phyloP scores from a whole-genome alignment of 2,329 filamentous ascomycete species.

The Sporothrix brasiliensis region DNA sequence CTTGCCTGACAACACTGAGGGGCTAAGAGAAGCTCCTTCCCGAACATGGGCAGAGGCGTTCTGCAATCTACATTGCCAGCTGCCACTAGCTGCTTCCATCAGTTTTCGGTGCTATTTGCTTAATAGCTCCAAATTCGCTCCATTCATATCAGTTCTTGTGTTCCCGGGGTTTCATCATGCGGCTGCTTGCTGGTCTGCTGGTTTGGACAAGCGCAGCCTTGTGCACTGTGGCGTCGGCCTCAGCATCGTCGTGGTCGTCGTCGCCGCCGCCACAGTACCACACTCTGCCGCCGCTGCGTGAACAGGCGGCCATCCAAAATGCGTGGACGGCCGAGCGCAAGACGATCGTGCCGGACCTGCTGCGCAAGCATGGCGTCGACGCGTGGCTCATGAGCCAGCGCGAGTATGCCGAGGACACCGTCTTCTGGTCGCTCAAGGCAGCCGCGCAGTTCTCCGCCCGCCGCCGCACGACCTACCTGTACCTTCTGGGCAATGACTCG shows the following conservation, averaged over 20 bases:
- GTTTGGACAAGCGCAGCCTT: slow-evolving; percentile 15
- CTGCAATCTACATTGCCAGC: slow-evolving; percentile 7
- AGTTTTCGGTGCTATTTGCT: background rate
- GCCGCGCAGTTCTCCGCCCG: slow-evolving; percentile 53
- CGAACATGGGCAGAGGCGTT: slow-evolving; percentile 8
- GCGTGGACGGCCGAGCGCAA: slow-evolving; percentile 50
- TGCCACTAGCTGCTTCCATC: slow-evolving; percentile 16
- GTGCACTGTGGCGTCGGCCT: background rate
- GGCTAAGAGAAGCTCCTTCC: slow-evolving; percentile 15
- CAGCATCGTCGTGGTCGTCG: background rate
- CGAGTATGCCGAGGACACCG: slow-evolving; percentile 56
- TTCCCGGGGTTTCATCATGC: slow-evolving; percentile 17
- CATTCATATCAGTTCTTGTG: background rate
- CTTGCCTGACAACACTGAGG: slow-evolving; percentile 6
- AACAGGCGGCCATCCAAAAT: slow-evolving; percentile 50
- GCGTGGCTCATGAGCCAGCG: slow-evolving; percentile 58
- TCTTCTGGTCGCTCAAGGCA: slow-evolving; percentile 55
- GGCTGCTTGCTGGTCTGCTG: slow-evolving; percentile 12
- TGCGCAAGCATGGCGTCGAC: slow-evolving; percentile 51
- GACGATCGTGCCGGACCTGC: slow-evolving; percentile 47
- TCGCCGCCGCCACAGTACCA: slow-evolving; percentile 40
- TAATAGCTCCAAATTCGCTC: background rate
- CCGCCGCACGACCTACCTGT: slow-evolving; percentile 55
- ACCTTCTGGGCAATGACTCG: slow-evolving; percentile 50
- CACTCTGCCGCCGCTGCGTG: slow-evolving; percentile 47